Conservation (phyloP, 306 rosid genomes). For the Fragaria iinumae region DNA sequence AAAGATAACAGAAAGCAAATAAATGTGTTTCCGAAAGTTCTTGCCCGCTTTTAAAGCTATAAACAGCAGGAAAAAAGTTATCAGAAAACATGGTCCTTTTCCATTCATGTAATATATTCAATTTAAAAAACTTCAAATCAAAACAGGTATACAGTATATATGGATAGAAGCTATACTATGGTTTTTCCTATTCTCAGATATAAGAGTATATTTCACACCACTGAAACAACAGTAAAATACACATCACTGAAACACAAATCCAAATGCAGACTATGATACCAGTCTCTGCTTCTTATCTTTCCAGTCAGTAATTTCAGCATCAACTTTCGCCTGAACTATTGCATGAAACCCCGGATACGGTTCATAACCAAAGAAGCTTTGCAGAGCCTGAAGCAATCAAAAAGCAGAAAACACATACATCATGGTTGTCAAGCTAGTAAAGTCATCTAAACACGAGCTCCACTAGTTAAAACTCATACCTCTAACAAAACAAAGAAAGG, state of each 20-base stretch:
- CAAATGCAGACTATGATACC: conserved; percentile 37
- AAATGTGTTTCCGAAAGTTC: background rate
- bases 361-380: conserved; percentile 53
- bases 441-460: background rate
- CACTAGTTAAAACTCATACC: conserved; percentile 39
- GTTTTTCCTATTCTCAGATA: background rate
- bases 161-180: background rate
- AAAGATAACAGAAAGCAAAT: conserved; percentile 12
- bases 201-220: conserved; percentile 1
- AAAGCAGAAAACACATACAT: background rate
- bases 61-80: background rate
- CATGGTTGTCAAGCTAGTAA: background rate
- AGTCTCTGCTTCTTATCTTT: conserved; percentile 53
- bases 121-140: background rate
- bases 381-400: conserved; percentile 53
- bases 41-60: background rate
- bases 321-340: conserved; percentile 50
- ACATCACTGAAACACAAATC: conserved; percentile 9
- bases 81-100: background rate
- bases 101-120: conserved; percentile 5
- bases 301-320: conserved; percentile 53
- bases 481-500: conserved; percentile 89
- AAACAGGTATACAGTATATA: background rate
- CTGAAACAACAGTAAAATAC: conserved; percentile 2
- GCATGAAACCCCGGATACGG: conserved; percentile 73